Evolutionary conservation across 306 rosid genomes (phyloP), one percentile per base, ranked within the genome.

Genomic region (cucumber (Cucumis sativus)): DNA sequence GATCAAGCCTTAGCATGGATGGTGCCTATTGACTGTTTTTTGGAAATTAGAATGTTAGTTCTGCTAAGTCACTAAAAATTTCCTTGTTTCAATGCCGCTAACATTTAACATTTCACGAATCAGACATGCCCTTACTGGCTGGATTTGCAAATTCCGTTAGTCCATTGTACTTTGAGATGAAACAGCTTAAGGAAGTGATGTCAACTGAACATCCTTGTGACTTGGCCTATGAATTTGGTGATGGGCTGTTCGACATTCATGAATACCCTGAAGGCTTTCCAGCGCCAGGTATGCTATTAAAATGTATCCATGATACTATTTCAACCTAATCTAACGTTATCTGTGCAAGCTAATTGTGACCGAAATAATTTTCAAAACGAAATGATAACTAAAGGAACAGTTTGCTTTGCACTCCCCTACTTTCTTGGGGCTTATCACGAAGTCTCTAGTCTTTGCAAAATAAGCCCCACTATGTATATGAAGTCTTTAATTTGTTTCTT

Each of bases 181-280:
- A 80, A 67, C 85, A 88, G 81, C 60, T 85, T 52, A 87, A 85
- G 80, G 97, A 89, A 88, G 98, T 89, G 62, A 88, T 91, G 98
- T 79, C 98, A 78, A 91, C 98, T 41, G 98, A 88, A 81, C 93
- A 93, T 79, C 97, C 96, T 59, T 91, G 98, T 87, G 98, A 88
- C 82, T 80, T 85, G 67, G 93, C 96, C 23, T 93, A 87, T 79
- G 98, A 91, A 71, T 88, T 93, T 35, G 93, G 97, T 47, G 91
- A 91, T 83, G 98, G 98, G 37, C 81, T 84, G 20, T 78, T 86
- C 68, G 89, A 87, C 77, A 81, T 90, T 67, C 84, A 80, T 67
- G 92, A 88, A 61, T 86, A 86, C 72, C 98, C 96, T 5, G 80
- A 81, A 78, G 92, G 93, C 79, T 93, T 93, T 83, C 98, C 97